A percentile compares a stretch with the other conserved stretches of the same genome.
Evolutionary conservation across 805 yeast species (phyloP).

Genomic region (Candida adriatica): DNA sequence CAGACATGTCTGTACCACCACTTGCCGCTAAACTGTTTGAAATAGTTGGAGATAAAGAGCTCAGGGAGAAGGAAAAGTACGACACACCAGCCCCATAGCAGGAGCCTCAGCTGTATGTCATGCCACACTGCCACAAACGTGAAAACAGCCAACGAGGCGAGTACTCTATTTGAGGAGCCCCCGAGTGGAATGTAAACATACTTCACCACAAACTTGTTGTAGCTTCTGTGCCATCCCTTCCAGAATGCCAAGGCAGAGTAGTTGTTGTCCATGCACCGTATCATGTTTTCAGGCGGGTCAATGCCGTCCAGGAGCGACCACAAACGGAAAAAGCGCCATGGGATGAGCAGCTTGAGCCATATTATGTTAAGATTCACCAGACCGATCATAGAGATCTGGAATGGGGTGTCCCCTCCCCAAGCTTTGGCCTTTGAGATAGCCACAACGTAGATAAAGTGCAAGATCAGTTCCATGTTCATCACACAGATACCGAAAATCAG

Average conservation of each 20-base stretch:
- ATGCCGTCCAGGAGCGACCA: constrained; percentile 92
- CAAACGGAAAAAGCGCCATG: constrained; percentile 92
- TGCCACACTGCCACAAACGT: constrained; percentile 98
- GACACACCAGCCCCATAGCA: constrained; percentile 95
- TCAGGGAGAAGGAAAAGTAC: constrained; percentile 88
- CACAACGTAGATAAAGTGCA: constrained; percentile 87
- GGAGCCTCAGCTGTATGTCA: constrained; percentile 79
- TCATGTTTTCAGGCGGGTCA: constrained; percentile 97
- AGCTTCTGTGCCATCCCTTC: constrained; percentile 98
- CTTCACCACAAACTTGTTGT: constrained; percentile 81
- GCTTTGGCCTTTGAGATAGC: constrained; percentile 88
- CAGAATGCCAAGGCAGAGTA: constrained; percentile 92
- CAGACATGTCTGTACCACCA: constrained; percentile 80
- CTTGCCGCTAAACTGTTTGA: constrained; percentile 32
- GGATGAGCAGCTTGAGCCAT: constrained; percentile 88
- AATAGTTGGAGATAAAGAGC: constrained; percentile 46
- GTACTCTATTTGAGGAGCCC: constrained; percentile 62
- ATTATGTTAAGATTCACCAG: constrained; percentile 82
- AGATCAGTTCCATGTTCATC: constrained; percentile 78
- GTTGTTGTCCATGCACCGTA: constrained; percentile 91
- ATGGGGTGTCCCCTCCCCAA: constrained; percentile 85
- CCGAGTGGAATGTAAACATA: constrained; percentile 92
- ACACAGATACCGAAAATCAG: constrained; percentile 65
- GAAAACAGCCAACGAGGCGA: constrained; percentile 80
- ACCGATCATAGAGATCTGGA: constrained; percentile 93